phyloP scores from a whole-genome alignment of 495 filamentous ascomycete genomes.

The Bacidia gigantensis region DNA sequence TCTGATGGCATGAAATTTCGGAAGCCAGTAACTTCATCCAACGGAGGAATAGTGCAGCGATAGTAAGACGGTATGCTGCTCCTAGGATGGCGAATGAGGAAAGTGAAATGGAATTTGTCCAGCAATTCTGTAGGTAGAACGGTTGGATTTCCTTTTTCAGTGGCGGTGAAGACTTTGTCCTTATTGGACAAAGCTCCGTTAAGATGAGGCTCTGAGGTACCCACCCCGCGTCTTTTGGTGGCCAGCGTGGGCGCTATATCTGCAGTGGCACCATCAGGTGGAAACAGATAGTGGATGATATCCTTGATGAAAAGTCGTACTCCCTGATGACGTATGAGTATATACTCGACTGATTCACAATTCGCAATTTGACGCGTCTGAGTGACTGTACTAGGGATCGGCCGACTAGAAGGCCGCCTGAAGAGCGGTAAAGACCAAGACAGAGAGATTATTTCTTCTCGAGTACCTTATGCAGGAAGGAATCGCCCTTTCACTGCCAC shows the following conservation, averaged over 20 bases:
- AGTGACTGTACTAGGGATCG: no score
- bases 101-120: constrained; percentile 77
- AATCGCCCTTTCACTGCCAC: not conserved
- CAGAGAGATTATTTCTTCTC: constrained; percentile 6
- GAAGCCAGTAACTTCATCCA: constrained; percentile 71
- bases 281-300: constrained; percentile 79
- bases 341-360: not conserved
- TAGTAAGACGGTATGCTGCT: constrained; percentile 81
- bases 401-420: no score
- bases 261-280: constrained; percentile 52
- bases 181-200: constrained; percentile 20
- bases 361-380: not conserved
- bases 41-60: constrained; percentile 87
- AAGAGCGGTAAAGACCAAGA: no score
- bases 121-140: constrained; percentile 60
- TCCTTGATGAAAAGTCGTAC: constrained; percentile 97
- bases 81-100: constrained; percentile 88
- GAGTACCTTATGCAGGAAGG: not conserved
- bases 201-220: constrained; percentile 27
- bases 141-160: constrained; percentile 62
- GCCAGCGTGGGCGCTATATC: constrained; percentile 62
- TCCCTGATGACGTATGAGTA: constrained; percentile 18
- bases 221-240: constrained; percentile 47
- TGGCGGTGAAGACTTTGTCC: constrained; percentile 29
- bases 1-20: constrained; percentile 70